Evolutionary conservation across 2,329 filamentous ascomycete species (phyloP).

Genomic region (Colletotrichum lupini): DNA sequence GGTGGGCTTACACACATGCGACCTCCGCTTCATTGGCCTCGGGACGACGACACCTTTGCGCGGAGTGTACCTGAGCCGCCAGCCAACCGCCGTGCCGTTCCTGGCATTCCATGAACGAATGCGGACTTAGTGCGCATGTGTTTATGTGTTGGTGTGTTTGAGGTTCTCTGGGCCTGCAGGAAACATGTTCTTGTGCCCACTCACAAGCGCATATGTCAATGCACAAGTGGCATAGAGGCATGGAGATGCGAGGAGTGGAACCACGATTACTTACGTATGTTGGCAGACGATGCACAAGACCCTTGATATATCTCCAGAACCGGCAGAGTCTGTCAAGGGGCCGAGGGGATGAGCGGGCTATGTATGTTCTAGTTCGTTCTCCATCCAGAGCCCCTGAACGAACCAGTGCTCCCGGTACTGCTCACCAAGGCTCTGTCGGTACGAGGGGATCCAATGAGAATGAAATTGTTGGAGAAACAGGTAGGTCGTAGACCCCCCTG

Average conservation of each 20-base stretch:
- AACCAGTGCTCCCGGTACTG: not conserved
- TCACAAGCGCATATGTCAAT: not conserved
- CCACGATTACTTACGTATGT: not conserved
- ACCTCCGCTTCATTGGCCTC: constrained; percentile 19
- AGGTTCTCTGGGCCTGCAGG: constrained; percentile 11
- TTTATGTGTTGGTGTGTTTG: not conserved
- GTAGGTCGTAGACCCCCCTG: constrained; percentile 16
- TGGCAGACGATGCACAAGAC: not conserved
- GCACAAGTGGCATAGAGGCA: not conserved
- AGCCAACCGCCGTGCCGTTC: constrained; percentile 30
- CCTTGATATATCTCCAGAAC: constrained; percentile 6
- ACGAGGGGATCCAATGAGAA: constrained; percentile 9
- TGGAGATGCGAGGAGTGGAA: not conserved
- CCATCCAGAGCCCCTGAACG: not conserved
- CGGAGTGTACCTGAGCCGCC: constrained; percentile 19
- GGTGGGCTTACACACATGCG: constrained; percentile 6
- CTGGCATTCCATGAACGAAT: not conserved
- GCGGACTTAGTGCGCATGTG: not conserved
- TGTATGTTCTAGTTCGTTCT: constrained; percentile 25
- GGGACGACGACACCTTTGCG: constrained; percentile 12
- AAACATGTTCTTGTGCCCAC: not conserved
- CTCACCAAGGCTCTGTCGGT: constrained; percentile 13
- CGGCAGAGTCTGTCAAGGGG: constrained; percentile 14
- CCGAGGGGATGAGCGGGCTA: not conserved
- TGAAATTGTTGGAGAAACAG: constrained; percentile 14